These are phyloP conservation scores for Erythrophleum ivorense DNA, from an alignment of 331 rosid species.

Conservation along the genomic window DNA sequence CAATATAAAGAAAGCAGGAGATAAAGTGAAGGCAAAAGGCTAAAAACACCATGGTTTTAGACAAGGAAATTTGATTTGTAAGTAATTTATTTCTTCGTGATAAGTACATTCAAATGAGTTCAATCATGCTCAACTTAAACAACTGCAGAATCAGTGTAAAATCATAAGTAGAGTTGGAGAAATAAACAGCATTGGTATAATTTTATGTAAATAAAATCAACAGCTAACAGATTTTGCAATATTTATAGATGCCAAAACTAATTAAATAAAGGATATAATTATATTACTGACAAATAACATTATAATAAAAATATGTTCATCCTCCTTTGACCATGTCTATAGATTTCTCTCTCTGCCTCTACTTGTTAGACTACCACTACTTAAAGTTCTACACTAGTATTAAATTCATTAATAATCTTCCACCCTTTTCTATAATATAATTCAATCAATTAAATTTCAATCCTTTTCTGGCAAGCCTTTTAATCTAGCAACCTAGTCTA, in stretches of 20 bases:
- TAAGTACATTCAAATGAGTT: neutral
- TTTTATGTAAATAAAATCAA: constrained; percentile 12
- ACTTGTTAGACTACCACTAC: neutral
- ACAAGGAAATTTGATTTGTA: neutral
- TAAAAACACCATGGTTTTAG: neutral
- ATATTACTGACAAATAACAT: neutral
- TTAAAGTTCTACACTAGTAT: neutral
- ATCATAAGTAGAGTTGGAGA: constrained; percentile 12
- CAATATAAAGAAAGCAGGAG: constrained; percentile 32
- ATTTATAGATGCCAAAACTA: neutral
- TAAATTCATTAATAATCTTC: neutral
- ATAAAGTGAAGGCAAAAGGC: constrained; percentile 12
- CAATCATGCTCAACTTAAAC: neutral
- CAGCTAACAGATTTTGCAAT: constrained; percentile 3
- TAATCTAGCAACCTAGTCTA: neutral
- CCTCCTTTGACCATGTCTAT: neutral
- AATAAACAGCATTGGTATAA: constrained; percentile 20
- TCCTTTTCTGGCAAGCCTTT: neutral
- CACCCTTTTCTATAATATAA: neutral
- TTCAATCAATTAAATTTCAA: neutral
- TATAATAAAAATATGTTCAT: neutral
- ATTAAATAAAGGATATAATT: constrained; percentile 16
- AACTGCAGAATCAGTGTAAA: neutral
- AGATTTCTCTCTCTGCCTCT: neutral
- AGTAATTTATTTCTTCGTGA: no score